These are phyloP conservation scores for Geotrichum citri-aurantii DNA, from an alignment of 1,139 yeast species.

Conservation along the genomic window DNA sequence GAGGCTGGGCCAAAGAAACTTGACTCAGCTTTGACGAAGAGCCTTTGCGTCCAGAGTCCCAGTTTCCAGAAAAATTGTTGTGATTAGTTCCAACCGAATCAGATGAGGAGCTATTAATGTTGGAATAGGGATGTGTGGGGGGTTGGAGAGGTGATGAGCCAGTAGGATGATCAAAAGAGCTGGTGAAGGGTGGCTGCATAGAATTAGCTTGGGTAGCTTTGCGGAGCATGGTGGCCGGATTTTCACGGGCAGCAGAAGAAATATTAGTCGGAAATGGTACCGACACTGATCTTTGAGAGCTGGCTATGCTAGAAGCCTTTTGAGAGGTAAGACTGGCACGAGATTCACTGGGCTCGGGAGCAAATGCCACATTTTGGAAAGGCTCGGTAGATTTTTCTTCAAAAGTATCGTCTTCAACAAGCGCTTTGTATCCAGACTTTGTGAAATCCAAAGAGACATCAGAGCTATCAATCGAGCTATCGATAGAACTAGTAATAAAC, in stretches of 20 bases:
- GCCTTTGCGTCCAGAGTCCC: conserved; percentile 7
- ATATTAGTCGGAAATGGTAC: conserved; percentile 8
- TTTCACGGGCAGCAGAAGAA: conserved; percentile 7
- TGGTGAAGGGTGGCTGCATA: neutral
- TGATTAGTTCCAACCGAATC: neutral
- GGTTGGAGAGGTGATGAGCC: neutral
- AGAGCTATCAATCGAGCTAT: neutral
- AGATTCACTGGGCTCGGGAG: neutral
- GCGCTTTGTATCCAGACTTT: conserved; percentile 11
- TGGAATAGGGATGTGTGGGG: neutral
- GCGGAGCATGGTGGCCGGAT: neutral
- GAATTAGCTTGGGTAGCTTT: neutral
- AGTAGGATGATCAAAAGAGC: neutral
- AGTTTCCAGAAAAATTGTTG: conserved; percentile 3
- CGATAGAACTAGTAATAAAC: neutral
- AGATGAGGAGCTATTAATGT: neutral
- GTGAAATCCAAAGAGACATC: conserved; percentile 1
- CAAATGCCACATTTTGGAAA: neutral
- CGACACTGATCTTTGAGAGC: neutral
- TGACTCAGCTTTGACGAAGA: neutral
- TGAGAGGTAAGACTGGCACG: neutral
- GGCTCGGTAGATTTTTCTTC: conserved; percentile 3
- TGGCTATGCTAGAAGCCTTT: neutral
- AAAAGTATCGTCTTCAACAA: conserved; percentile 5
- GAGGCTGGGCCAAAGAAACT: neutral